These are phyloP conservation scores for Cruciata laevipes DNA, from an alignment of 257 asterid genomes.

Conservation along the genomic window DNA sequence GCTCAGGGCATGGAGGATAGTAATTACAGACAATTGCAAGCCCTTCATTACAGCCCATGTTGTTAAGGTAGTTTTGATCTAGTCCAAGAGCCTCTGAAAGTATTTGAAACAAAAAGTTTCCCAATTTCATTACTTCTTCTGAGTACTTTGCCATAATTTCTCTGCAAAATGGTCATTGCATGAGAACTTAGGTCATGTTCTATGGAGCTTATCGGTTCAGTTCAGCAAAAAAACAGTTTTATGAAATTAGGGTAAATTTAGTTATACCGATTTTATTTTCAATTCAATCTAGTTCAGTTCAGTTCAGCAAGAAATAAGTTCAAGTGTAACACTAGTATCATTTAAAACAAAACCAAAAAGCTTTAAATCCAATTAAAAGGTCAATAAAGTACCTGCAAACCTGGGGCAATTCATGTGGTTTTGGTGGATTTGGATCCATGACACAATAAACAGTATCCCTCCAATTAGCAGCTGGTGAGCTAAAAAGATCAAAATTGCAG, in stretches of 20 bases:
- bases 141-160: constrained; percentile 23
- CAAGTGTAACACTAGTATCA: too few species aligned
- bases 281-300: too few species aligned
- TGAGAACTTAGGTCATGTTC: too few species aligned
- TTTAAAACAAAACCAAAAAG: too few species aligned
- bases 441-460: constrained; percentile 43
- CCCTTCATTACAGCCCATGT: constrained; percentile 28
- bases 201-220: too few species aligned
- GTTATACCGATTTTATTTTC: too few species aligned
- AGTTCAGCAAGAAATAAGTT: too few species aligned
- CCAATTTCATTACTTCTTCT: constrained; percentile 17
- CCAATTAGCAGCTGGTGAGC: constrained; percentile 45
- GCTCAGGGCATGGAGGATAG: constrained; percentile 39
- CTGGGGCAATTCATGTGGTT: constrained; percentile 17
- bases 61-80: constrained; percentile 17
- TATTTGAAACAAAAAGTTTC: constrained; percentile 16
- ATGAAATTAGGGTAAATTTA: too few species aligned
- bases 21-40: constrained; percentile 14
- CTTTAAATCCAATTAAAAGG: too few species aligned
- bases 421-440: constrained; percentile 38
- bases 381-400: constrained; percentile 16
- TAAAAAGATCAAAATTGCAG: constrained; percentile 48
- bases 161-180: constrained; percentile 9
- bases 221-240: too few species aligned
- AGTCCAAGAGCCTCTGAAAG: constrained; percentile 27